Conservation (phyloP, 495 filamentous ascomycete genomes). For the Friedmanniomyces simplex region DNA sequence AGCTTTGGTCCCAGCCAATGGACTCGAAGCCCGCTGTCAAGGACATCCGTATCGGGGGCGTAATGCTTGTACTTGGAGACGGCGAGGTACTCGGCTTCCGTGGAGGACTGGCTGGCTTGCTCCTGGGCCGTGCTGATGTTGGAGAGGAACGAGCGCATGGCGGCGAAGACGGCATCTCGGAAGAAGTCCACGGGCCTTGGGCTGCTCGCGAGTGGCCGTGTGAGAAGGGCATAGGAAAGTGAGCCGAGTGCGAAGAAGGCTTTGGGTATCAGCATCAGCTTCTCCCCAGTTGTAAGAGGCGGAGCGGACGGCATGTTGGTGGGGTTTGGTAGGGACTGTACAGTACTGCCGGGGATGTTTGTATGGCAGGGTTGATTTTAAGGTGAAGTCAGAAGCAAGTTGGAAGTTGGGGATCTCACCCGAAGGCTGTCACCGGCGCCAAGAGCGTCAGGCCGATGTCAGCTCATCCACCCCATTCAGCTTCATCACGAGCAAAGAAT, state of each 20-base stretch:
- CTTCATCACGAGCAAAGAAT: too few species aligned
- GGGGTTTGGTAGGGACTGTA: background rate
- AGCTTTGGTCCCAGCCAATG: conserved; percentile 50
- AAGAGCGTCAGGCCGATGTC: too few species aligned
- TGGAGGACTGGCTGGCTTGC: conserved; percentile 30
- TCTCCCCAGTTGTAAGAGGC: background rate
- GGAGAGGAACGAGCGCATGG: conserved; percentile 24
- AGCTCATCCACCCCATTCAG: too few species aligned
- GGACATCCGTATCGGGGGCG: conserved; percentile 38
- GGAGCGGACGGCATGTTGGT: background rate
- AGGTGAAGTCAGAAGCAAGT: too few species aligned
- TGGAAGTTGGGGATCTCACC: too few species aligned
- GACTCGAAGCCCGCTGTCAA: conserved; percentile 37
- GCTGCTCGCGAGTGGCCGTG: conserved; percentile 7
- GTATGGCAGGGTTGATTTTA: too few species aligned
- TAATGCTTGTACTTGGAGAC: conserved; percentile 39
- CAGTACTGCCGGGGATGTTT: too few species aligned
- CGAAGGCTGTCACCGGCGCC: too few species aligned
- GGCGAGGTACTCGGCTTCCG: conserved; percentile 37
- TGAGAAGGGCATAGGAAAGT: background rate
- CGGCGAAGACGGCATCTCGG: conserved; percentile 31
- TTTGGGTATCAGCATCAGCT: background rate
- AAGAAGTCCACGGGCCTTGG: conserved; percentile 23
- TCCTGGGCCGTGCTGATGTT: conserved; percentile 24
- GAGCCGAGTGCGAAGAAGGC: background rate